Base-by-base conservation (phyloP, 169 alveolate genomes). In the Cryptosporidium felis region DNA sequence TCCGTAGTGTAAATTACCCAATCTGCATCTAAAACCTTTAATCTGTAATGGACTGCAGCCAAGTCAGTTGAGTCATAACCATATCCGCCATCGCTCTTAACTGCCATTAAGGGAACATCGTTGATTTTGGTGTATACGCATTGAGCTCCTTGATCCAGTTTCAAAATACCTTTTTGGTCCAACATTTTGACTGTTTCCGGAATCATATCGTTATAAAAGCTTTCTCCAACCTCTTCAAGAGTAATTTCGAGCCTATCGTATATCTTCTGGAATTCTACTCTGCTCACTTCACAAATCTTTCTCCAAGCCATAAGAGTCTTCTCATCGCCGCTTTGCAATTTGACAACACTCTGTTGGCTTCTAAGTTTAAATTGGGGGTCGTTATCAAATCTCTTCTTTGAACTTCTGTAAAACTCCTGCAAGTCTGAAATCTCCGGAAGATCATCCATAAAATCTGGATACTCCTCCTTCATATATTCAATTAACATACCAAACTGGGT, bases 401-500 rank as follows among this genome's bases (percentile, higher is more conserved):
- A 97, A 67, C 92, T 94, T 81, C 96, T 95, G 92, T 98, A 98
- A 91, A 98, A 97, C 62, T 88, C 94, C 51, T 97, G 96, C 46
- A 97, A 92, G 90, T 96, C 99, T 32, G 96, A 94, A 47, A 98
- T 91, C 88, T 94, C 96, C 53, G 98, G 98, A 53, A 93, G 91
- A 63, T 95, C 91, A 14, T 91, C 93, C 62, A 94, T 80, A 81
- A 93, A 96, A 89, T 96, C 96, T 4, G 99, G 99, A 82, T 94
- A 95, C 44, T 93, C 92, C 38, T 89, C 92, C 51, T 88, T 88
- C 88, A 96, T 89, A 91, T 96, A 95, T 66, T 96, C 96, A 80
- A 98, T 95, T 3, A 97, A 94, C 99, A 98, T 97, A 14, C 99
- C 99, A 89, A 97, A 97, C 89, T 98, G 99, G 18, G 99, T 98